Conservation (phyloP, 2,329 filamentous ascomycete species). For the Neobulgaria alba region DNA sequence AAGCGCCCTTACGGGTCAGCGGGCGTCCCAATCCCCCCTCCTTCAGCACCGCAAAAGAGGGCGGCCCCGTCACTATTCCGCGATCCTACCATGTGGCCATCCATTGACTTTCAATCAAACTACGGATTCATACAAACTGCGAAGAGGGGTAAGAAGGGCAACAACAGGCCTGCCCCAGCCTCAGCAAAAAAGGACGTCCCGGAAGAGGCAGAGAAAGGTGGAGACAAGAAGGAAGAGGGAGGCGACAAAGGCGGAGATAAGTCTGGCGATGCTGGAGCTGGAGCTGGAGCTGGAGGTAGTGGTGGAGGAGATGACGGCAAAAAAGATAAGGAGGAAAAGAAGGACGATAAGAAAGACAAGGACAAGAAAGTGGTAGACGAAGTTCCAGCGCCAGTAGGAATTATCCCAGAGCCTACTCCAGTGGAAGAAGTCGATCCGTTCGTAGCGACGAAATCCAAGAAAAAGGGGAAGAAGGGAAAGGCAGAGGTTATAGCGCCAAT, state of each 20-base stretch:
- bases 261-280: conserved; percentile 16
- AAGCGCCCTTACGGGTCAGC: conserved; percentile 15
- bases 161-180: conserved; percentile 8
- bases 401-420: conserved; percentile 29
- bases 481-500: conserved; percentile 26
- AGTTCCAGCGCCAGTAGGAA: too few relatives aligned
- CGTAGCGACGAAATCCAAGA: conserved; percentile 23
- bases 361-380: too few relatives aligned
- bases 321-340: conserved; percentile 29
- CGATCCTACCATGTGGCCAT: conserved; percentile 37
- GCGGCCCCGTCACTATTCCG: conserved; percentile 31
- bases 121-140: conserved; percentile 46
- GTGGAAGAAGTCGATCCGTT: conserved; percentile 32
- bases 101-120: conserved; percentile 49
- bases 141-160: conserved; percentile 38
- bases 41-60: conserved; percentile 11
- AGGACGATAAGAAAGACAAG: conserved; percentile 30
- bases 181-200: conserved; percentile 38
- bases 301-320: conserved; percentile 29
- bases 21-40: conserved; percentile 16
- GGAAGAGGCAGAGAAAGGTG: conserved; percentile 39
- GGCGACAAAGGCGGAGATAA: conserved; percentile 27
- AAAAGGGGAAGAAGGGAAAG: conserved; percentile 43
- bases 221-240: conserved; percentile 34
- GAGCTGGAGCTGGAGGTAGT: conserved; percentile 29